A percentile compares a stretch with the other conserved stretches of the same genome.
These are phyloP conservation scores for Amanita brunnescens DNA, from an alignment of 768 basidiomycete species.

Conservation along the genomic window DNA sequence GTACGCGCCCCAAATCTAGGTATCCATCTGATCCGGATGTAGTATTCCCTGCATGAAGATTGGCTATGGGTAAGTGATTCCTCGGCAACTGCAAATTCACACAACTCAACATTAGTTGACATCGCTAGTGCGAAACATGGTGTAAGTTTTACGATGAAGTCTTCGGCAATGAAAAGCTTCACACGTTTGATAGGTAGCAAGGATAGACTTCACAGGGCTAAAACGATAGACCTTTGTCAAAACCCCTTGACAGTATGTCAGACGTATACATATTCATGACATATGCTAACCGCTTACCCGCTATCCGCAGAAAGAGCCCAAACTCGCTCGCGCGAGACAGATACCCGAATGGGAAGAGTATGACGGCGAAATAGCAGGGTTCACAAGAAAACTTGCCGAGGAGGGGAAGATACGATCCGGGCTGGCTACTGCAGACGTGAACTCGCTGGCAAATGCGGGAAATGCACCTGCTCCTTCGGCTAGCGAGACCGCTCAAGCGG, in stretches of 20 bases:
- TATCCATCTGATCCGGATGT: conserved; percentile 1
- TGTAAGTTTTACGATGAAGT: conserved; percentile 41
- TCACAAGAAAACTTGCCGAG: conserved; percentile 64
- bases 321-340: conserved; percentile 83
- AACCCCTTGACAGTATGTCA: conserved; percentile 82
- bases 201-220: conserved; percentile 70
- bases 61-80: conserved; percentile 81
- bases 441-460: conserved; percentile 50
- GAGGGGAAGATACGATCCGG: conserved; percentile 62
- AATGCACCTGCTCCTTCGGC: neutral
- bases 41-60: conserved; percentile 85
- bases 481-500: neutral
- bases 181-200: conserved; percentile 52
- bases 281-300: neutral
- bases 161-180: neutral
- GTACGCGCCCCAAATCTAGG: conserved; percentile 18
- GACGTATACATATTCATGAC: conserved; percentile 1
- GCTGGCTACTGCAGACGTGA: conserved; percentile 59
- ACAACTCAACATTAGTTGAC: neutral
- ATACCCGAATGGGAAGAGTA: conserved; percentile 98
- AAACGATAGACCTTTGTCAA: conserved; percentile 94
- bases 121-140: conserved; percentile 90
- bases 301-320: conserved; percentile 84
- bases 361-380: conserved; percentile 81
- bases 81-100: neutral